A percentile compares a stretch with the other conserved stretches of the same genome.
Conservation (phyloP, 352 stramenopile species). For the Pythium brachiatum region DNA sequence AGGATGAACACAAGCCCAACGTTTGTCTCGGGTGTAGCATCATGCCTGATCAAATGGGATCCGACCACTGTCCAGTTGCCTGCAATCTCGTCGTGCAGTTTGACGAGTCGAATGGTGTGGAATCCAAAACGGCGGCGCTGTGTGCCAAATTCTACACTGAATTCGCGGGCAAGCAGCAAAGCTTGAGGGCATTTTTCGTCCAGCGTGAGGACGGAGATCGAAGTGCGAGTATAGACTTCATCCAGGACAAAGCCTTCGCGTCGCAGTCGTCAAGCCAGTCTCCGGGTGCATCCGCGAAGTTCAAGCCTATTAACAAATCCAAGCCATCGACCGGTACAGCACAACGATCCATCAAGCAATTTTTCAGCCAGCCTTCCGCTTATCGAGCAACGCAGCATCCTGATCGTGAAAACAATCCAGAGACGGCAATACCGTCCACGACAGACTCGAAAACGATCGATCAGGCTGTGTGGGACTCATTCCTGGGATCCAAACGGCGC, state of each 20-base stretch:
- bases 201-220: no score
- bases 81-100: slow-evolving; percentile 43
- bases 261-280: neutral
- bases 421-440: neutral
- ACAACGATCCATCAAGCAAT: slow-evolving; percentile 53
- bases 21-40: slow-evolving; percentile 16
- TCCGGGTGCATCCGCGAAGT: neutral
- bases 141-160: slow-evolving; percentile 74
- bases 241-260: neutral
- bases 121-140: slow-evolving; percentile 38
- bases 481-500: slow-evolving; percentile 35
- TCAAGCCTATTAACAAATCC: neutral
- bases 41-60: slow-evolving; percentile 56
- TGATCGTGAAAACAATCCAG: neutral
- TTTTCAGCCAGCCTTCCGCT: slow-evolving; percentile 29
- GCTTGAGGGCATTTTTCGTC: slow-evolving; percentile 46
- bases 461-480: slow-evolving; percentile 10
- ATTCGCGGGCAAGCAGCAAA: slow-evolving; percentile 76
- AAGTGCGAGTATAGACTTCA: no score
- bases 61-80: slow-evolving; percentile 78
- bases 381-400: neutral
- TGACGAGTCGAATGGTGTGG: slow-evolving; percentile 2
- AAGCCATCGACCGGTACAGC: neutral
- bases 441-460: slow-evolving; percentile 3
- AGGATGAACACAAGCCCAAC: neutral